Percentiles rank a stretch among this genome's conserved stretches.
Conservation (phyloP, 768 basidiomycete genomes). For the Rhodocollybia butyracea region DNA sequence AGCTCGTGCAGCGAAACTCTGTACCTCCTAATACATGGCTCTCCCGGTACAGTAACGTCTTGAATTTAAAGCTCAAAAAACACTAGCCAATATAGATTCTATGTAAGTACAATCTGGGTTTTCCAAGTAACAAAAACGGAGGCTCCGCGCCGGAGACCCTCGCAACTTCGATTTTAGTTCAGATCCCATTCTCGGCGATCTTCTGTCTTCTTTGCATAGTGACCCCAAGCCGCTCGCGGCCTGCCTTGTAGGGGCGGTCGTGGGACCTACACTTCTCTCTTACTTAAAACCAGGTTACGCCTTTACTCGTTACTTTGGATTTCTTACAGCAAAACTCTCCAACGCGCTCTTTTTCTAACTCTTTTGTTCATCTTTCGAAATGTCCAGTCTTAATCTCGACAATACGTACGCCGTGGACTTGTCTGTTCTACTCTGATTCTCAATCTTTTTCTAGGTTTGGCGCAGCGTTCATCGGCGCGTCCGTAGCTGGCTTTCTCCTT, state of each 20-base stretch:
- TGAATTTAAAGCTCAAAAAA: no score
- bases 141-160: neutral
- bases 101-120: no score
- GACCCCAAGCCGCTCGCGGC: neutral
- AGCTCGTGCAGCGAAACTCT: no score
- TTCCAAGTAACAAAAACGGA: neutral
- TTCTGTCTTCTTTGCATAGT: conserved; percentile 4
- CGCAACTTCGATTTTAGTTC: conserved; percentile 2
- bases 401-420: neutral
- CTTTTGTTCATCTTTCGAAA: no score
- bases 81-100: no score
- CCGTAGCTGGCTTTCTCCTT: neutral
- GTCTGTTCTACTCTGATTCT: neutral
- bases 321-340: no score
- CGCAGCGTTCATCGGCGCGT: conserved; percentile 5
- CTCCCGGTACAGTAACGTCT: no score
- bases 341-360: no score
- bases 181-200: neutral
- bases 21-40: no score
- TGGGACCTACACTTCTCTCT: neutral
- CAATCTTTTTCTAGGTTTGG: conserved; percentile 5
- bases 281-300: no score
- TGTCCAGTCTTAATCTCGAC: neutral
- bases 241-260: neutral
- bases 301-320: no score